Evolutionary conservation across 108 stramenopile species (phyloP), one percentile per base, ranked within the genome.

Genomic region (Schizochytrium sp.): DNA sequence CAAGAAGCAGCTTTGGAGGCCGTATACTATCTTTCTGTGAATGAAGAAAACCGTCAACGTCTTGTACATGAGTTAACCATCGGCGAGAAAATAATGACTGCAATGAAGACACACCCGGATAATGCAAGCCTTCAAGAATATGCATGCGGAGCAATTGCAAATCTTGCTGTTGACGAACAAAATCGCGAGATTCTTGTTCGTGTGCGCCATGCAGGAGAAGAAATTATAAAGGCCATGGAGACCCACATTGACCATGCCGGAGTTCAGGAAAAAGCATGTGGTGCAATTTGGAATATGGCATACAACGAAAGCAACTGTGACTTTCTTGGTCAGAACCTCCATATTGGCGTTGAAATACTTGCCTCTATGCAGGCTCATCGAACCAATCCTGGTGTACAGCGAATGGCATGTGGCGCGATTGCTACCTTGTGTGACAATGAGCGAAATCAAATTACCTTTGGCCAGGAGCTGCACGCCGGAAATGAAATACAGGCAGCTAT

Each of bases 261-360:
- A 7, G 64, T 69, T 8, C 64, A 69, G 64, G 28, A 69, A 5
- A 69, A 69, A 44, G 64, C 64, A 8, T 69, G 64, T 44, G 64
- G 64, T 44, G 28, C 64, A 38, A 38, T 69, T 0, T 69, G 64
- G 64, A 69, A 38, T 0, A 2, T 69, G 12, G 64, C 64, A 7
- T 28, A 28, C 28, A 28, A 28, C 28, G 28, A 28, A 28, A 28
- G 28, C 28, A 28, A 28, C 28, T 28, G 28, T 28, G 28, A 28
- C 28, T 28, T 28, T 28, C 28, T 28, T 28, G 28, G 28, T 28
- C 28, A 28, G 28, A 28, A 28, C 28, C 28, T 28, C 28, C 28
- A 28, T 28, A 28, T 28, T 28, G 28, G 28, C 28, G 28, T 28
- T 28, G 28, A 28, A 28, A 28, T 28, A 28, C 28, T 28, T 28